These are phyloP conservation scores for Epichloe bromicola DNA, from an alignment of 2,329 filamentous ascomycete genomes.

Conservation along the genomic window DNA sequence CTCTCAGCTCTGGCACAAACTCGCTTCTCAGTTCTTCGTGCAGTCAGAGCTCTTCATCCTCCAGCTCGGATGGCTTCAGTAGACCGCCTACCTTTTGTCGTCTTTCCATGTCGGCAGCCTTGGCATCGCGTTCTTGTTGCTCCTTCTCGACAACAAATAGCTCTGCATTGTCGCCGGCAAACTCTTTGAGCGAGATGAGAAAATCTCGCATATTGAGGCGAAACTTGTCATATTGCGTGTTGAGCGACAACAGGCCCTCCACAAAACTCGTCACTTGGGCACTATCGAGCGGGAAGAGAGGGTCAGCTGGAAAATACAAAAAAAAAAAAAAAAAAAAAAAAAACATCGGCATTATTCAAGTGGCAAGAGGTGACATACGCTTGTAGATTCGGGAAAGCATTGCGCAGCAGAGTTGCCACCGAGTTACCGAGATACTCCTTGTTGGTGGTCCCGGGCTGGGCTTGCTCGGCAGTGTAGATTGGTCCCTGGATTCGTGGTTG, in stretches of 20 bases:
- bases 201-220: constrained; percentile 94
- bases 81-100: constrained; percentile 91
- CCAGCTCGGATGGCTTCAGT: constrained; percentile 93
- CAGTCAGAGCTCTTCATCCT: constrained; percentile 84
- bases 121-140: constrained; percentile 73
- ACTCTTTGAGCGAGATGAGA: constrained; percentile 93
- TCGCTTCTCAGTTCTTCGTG: constrained; percentile 53
- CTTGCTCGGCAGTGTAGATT: constrained; percentile 77
- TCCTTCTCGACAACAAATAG: constrained; percentile 91
- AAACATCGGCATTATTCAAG: not conserved
- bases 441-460: constrained; percentile 71
- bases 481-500: constrained; percentile 83
- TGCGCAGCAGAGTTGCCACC: constrained; percentile 70
- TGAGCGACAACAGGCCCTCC: constrained; percentile 74
- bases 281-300: constrained; percentile 27
- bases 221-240: constrained; percentile 86
- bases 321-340: not conserved
- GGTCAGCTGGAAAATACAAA: constrained; percentile 20
- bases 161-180: constrained; percentile 88
- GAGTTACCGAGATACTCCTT: constrained; percentile 83
- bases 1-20: constrained; percentile 30
- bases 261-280: constrained; percentile 84
- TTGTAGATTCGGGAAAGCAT: constrained; percentile 87
- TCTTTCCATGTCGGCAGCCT: constrained; percentile 79
- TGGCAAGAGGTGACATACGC: constrained; percentile 43